phyloP scores from a whole-genome alignment of 75 land plant species.

The Selaginella moellendorffii region DNA sequence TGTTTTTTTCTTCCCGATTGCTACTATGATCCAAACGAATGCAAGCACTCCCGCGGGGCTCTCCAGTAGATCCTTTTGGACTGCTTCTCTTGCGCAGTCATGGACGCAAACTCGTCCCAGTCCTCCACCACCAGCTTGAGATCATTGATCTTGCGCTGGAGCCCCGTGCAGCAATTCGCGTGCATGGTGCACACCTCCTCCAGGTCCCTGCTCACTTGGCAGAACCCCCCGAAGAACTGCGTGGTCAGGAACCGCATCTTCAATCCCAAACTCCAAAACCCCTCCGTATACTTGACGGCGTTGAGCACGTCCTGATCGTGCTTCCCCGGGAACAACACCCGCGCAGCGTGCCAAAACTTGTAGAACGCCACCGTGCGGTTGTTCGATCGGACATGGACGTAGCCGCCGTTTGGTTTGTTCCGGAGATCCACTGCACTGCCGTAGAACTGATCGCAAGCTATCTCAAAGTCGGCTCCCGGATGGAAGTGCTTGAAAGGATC shows the following conservation, averaged over 20 bases:
- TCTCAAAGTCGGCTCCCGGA: slow-evolving; percentile 7
- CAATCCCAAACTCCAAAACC: slow-evolving; percentile 3
- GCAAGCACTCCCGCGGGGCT: not conserved
- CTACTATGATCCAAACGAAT: slow-evolving; percentile 1
- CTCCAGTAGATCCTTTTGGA: not conserved
- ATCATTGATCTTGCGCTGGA: not conserved
- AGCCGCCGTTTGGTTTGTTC: slow-evolving; percentile 1
- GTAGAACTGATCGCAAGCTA: not conserved
- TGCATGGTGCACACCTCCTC: not conserved
- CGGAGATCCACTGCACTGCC: not conserved
- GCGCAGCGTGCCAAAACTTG: not conserved
- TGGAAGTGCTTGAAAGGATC: slow-evolving; percentile 1
- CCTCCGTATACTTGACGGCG: not conserved
- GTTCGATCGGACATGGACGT: not conserved
- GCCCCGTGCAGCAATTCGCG: not conserved
- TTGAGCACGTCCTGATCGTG: slow-evolving; percentile 7
- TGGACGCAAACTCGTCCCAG: not conserved
- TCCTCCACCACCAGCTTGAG: not conserved
- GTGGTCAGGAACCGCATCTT: slow-evolving; percentile 3
- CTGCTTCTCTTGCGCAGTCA: not conserved
- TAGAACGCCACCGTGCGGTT: not conserved
- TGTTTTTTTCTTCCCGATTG: too few relatives aligned
- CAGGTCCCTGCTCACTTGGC: not conserved
- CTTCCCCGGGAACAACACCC: not conserved
- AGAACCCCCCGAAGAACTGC: slow-evolving; percentile 6